Base-by-base conservation (phyloP, 2,329 filamentous ascomycete species). In the Fusarium mundagurra region DNA sequence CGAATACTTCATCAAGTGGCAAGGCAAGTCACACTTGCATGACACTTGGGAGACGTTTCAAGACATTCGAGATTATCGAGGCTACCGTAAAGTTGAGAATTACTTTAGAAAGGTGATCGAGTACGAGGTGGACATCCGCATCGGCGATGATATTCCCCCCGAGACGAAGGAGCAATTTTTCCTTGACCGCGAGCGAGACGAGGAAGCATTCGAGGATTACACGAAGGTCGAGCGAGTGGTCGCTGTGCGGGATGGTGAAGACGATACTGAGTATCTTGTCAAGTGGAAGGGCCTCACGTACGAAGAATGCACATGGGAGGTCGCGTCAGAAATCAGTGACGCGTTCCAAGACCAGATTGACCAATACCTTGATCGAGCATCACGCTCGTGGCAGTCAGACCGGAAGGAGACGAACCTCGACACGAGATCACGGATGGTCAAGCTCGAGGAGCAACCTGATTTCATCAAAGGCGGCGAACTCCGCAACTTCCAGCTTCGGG, bases 211-310 rank as follows among this genome's bases (percentile, higher is more conserved):
- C 59, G 92, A 93, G 72, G 95, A 98, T 79, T 97, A 94, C 83
- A 96, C 94, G 72, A 92, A 96, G 77, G 95, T 98, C 38, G 96
- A 99, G 82, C 91, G 96, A 77, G 92, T 99, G 67, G 98, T 99
- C 77, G 93, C 94, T 61, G 90, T 92, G 67, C 92, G 93, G 72
- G 91, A 94, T 66, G 93, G 92, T 31, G 94, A 96, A 20, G 92
- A 93, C 14, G 94, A 91, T 55, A 90, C 90, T 2, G 94, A 98
- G 81, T 99, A 99, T 82, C 94, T 92, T 74, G 93, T 98, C 83
- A 99, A 99, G 85, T 99, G 96, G 95, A 97, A 96, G 83, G 94
- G 94, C 17, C 89, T 98, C 59, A 94, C 92, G 60, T 99, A 99
- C 81, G 95, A 98, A 78, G 92, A 92, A 72, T 98, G 94, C 83